A percentile compares a stretch with the other conserved stretches of the same genome.
These are phyloP conservation scores for Trichoderma atrobrunneum DNA, from an alignment of 2,329 filamentous ascomycete species.

Conservation along the genomic window DNA sequence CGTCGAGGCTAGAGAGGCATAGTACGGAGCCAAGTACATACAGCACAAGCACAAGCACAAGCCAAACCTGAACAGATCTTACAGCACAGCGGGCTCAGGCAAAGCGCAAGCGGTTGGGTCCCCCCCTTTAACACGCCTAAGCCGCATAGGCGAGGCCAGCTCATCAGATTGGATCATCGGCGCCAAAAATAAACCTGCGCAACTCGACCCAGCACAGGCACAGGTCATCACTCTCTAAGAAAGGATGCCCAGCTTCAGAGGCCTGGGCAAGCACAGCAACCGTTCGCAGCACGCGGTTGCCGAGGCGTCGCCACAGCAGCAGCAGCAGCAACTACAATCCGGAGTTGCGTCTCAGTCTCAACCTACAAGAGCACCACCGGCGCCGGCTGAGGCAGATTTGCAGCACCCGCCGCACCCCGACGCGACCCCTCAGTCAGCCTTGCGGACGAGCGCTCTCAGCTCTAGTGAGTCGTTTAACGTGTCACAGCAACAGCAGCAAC, in stretches of 20 bases:
- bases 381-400: conserved; percentile 28
- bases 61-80: not conserved
- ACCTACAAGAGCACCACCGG: conserved; percentile 21
- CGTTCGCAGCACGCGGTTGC: conserved; percentile 56
- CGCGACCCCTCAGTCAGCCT: conserved; percentile 44
- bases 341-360: not conserved
- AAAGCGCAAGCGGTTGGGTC: not conserved
- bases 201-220: not conserved
- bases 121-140: not conserved
- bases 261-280: conserved; percentile 54
- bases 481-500: conserved; percentile 31
- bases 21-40: not conserved
- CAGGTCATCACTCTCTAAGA: not conserved
- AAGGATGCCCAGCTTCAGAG: conserved; percentile 43
- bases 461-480: conserved; percentile 46
- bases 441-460: conserved; percentile 44
- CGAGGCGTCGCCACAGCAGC: conserved; percentile 40
- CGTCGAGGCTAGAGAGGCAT: not conserved
- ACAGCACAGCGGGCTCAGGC: not conserved
- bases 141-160: not conserved
- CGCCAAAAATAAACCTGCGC: conserved; percentile 16
- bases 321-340: conserved; percentile 31
- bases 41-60: too few species aligned
- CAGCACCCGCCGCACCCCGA: conserved; percentile 23
- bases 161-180: not conserved